These are phyloP conservation scores for Candida sanyaensis DNA, from an alignment of 1,139 yeast species.

Conservation along the genomic window DNA sequence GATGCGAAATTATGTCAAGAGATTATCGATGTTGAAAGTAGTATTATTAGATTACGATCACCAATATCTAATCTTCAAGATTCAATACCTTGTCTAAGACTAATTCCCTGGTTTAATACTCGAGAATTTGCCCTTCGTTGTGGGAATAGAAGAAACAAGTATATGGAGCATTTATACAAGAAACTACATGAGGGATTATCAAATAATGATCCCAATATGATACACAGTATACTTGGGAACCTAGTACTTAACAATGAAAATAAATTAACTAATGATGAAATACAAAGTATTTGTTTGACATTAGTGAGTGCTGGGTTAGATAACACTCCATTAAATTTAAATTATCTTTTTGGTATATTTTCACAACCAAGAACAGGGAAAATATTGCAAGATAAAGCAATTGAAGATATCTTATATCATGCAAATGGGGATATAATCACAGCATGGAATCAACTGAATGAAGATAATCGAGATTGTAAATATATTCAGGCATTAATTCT, in stretches of 20 bases:
- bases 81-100: conserved; percentile 55
- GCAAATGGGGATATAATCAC: conserved; percentile 28
- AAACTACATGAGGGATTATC: conserved; percentile 13
- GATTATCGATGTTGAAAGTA: conserved; percentile 64
- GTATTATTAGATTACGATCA: conserved; percentile 63
- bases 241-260: conserved; percentile 24
- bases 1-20: conserved; percentile 48
- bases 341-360: conserved; percentile 62
- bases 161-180: conserved; percentile 45
- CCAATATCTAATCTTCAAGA: conserved; percentile 64
- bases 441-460: conserved; percentile 52
- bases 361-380: conserved; percentile 49
- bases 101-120: conserved; percentile 26
- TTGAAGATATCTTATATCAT: conserved; percentile 29
- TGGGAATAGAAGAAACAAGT: conserved; percentile 47
- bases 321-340: conserved; percentile 66
- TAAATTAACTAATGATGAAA: conserved; percentile 39
- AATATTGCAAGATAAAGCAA: conserved; percentile 44
- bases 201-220: conserved; percentile 16
- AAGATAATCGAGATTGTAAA: conserved; percentile 35
- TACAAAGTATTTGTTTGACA: conserved; percentile 66
- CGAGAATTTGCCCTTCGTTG: conserved; percentile 38
- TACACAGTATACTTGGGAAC: conserved; percentile 46
- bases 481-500: conserved; percentile 59
- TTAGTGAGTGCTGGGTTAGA: conserved; percentile 83